Evolutionary conservation across 2,329 filamentous ascomycete genomes (phyloP), one percentile per base, ranked within the genome.

Genomic region (Mycosphaerella sp.): DNA sequence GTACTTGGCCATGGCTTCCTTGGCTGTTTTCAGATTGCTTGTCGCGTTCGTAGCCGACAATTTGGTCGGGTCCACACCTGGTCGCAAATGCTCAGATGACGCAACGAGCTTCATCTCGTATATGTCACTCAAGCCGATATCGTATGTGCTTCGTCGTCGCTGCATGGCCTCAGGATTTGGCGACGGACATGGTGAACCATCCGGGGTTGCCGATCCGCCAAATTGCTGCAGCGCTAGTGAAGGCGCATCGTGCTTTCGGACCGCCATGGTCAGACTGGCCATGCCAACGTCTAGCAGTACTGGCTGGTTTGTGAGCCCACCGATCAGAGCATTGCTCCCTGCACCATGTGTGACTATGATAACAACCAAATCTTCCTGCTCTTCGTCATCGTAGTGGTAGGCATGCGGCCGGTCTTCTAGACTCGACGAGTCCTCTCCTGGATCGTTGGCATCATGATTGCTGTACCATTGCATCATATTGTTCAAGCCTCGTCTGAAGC

Each of bases 301-400:
- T 0, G 93, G 91, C 63, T 95, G 87, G 54, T 91, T 87, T 0
- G 90, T 94, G 58, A 98, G 80, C 21, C 89, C 89, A 10, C 91
- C 89, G 56, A 98, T 90, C 40, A 98, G 72, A 2, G 93, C 93
- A 71, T 98, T 98, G 71, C 91, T 95, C 35, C 93, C 93, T 12
- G 93, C 93, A 18, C 91, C 91, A 65, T 98, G 93, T 0, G 93
- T 95, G 17, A 98, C 86, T 6, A 98, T 72, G 36, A 98, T 77
- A 13, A 98, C 74, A 1, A 97, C 84, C 1, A 89, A 79, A 60
- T 95, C 87, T 1, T 81, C 77, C 30, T 82, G 77, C 17, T 83
- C 80, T 12, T 86, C 80, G 0, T 81, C 78, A 2, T 79, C 75
- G 2, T 61, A 54, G 21, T 60, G 59, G 5, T 63, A 53, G n/a